Base-by-base conservation (phyloP, 1,284 basidiomycete genomes). In the Pseudomicrostroma phylloplanum region DNA sequence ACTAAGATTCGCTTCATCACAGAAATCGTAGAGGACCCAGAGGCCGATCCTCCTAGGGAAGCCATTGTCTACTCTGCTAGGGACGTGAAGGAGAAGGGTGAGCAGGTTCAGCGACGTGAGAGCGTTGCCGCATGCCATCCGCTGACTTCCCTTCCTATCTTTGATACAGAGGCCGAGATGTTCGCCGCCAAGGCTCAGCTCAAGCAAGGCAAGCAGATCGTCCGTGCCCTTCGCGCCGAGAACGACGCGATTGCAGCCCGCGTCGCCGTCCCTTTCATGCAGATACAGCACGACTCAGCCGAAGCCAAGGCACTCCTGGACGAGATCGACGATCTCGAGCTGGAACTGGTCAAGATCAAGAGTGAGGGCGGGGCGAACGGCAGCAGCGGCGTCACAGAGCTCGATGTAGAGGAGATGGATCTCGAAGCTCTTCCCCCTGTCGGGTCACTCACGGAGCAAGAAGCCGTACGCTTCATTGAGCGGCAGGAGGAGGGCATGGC, bases 1-100 rank as follows among this genome's bases (percentile, higher is more conserved):
- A 75, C 73, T 49, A 75, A 75, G 64, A 67, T 73, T 64, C 71
- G 71, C 13, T 75, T 75, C 65, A 65, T 75, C 53, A 68, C 68
- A 19, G 71, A 73, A 51, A 63, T 75, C 55, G 68, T 72, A 61
- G 73, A 75, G 42, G 73, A 75, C 41, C 59, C 69, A 49, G 73
- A 74, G 57, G 70, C 67, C 6, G 73, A 71, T 54, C 51, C 51
- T 15, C 51, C 51, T 25, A 70, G 68, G 21, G 73, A 74, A 59
- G 69, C 73, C 12, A 71, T 68, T 55, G 72, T 74, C 49, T 70
- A 73, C 55, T 70, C 73, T 36, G 65, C 67, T 4, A 61, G 69
- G 21, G 73, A 74, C 21, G 73, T 74, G 0, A 68, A 69, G 30
- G 69, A 73, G 40, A 67, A 69, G 26, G 64, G 54, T 56, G 23